phyloP scores from a whole-genome alignment of 2,329 filamentous ascomycete species.

The Ceratocystis ficicola region DNA sequence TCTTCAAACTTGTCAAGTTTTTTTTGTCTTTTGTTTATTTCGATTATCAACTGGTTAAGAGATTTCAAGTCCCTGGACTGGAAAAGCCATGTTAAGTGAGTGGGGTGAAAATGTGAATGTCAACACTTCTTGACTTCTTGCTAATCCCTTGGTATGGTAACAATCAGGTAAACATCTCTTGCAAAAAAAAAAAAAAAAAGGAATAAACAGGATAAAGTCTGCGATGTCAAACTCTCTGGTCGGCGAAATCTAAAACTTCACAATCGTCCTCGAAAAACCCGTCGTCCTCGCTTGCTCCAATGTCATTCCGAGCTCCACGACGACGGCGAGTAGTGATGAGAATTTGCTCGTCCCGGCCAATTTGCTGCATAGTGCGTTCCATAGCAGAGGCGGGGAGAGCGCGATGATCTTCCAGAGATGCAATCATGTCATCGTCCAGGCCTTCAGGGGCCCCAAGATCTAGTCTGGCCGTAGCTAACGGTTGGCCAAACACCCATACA shows the following conservation, averaged over 20 bases:
- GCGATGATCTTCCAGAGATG: constrained; percentile 42
- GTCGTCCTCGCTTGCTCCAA: constrained; percentile 35
- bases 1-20: constrained; percentile 11
- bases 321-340: constrained; percentile 70
- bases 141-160: neutral
- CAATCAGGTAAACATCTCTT: neutral
- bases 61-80: too few relatives aligned
- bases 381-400: constrained; percentile 52
- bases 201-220: neutral
- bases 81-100: neutral
- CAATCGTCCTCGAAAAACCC: constrained; percentile 90
- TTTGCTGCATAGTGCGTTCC: constrained; percentile 48
- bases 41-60: neutral
- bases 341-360: constrained; percentile 59
- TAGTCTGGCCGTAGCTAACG: constrained; percentile 39
- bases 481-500: constrained; percentile 50
- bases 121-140: neutral
- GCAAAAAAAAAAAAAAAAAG: constrained; percentile 8
- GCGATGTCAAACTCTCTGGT: constrained; percentile 36
- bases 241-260: constrained; percentile 79
- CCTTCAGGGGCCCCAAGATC: constrained; percentile 39
- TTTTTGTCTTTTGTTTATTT: constrained; percentile 12
- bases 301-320: constrained; percentile 39
- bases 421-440: constrained; percentile 42
- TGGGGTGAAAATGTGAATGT: neutral